phyloP scores from a whole-genome alignment of 352 stramenopile species.

The Peronospora farinosa region DNA sequence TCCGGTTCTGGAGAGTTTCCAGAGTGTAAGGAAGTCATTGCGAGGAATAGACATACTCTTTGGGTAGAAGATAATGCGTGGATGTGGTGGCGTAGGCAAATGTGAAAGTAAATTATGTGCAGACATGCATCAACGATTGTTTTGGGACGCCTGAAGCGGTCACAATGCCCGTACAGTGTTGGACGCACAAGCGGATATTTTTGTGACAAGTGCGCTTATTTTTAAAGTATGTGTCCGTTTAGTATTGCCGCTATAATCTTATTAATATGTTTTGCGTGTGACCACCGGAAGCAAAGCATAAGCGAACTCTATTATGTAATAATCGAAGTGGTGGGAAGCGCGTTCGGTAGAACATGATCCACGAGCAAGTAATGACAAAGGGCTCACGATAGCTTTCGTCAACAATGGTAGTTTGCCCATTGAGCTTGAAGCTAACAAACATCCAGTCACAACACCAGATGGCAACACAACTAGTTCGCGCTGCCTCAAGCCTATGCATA shows the following conservation, averaged over 20 bases:
- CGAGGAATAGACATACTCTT: constrained; percentile 23
- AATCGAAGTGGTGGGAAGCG: too few relatives aligned
- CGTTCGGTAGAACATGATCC: too few relatives aligned
- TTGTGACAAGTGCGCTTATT: constrained; percentile 24
- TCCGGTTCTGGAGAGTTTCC: constrained; percentile 25
- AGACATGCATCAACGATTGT: neutral
- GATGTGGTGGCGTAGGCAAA: constrained; percentile 7
- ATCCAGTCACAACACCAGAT: too few relatives aligned
- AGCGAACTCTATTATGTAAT: too few relatives aligned
- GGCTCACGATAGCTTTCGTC: too few relatives aligned
- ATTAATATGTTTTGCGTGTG: constrained; percentile 3
- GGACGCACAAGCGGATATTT: constrained; percentile 21
- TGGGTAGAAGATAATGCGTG: neutral
- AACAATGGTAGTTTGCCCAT: too few relatives aligned
- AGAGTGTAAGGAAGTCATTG: constrained; percentile 27
- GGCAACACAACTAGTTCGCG: too few relatives aligned
- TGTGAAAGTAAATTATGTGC: constrained; percentile 9
- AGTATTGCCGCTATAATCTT: constrained; percentile 4
- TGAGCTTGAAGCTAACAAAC: too few relatives aligned
- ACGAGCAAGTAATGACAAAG: neutral
- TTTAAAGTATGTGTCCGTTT: constrained; percentile 13
- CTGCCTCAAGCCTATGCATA: too few relatives aligned
- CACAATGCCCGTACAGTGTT: constrained; percentile 11
- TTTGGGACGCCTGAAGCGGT: constrained; percentile 1
- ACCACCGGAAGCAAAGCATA: too few relatives aligned